Conservation (phyloP, 73 alveolate species). For the Tetrahymena malaccensis region DNA sequence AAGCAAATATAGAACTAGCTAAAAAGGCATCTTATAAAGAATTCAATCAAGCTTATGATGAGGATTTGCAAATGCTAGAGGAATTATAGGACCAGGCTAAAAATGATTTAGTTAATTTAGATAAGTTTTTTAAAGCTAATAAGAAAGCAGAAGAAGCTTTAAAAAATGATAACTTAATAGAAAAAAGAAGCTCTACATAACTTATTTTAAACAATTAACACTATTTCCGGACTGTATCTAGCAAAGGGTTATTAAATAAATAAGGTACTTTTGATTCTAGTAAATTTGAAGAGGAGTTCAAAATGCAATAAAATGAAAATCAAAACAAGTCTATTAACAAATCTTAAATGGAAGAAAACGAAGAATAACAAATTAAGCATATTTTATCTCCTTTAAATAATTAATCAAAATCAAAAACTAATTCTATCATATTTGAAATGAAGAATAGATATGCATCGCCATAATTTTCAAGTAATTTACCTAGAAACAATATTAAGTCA, state of each 20-base stretch:
- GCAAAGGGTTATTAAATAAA: background rate
- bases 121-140: background rate
- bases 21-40: background rate
- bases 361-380: background rate
- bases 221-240: background rate
- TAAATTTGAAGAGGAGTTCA: background rate
- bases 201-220: background rate
- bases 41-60: background rate
- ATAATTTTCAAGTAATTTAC: background rate
- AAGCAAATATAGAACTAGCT: background rate
- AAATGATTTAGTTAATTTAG: background rate
- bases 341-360: background rate
- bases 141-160: background rate
- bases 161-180: background rate
- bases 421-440: background rate
- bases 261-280: background rate
- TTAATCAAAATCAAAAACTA: no score
- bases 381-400: background rate
- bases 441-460: background rate
- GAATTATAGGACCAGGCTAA: background rate
- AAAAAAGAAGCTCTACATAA: background rate
- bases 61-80: background rate
- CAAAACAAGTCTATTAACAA: no score
- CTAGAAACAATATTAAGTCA: background rate
- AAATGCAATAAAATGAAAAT: background rate